These are phyloP conservation scores for Cryptosporidium tyzzeri DNA, from an alignment of 169 alveolate genomes.

Conservation along the genomic window DNA sequence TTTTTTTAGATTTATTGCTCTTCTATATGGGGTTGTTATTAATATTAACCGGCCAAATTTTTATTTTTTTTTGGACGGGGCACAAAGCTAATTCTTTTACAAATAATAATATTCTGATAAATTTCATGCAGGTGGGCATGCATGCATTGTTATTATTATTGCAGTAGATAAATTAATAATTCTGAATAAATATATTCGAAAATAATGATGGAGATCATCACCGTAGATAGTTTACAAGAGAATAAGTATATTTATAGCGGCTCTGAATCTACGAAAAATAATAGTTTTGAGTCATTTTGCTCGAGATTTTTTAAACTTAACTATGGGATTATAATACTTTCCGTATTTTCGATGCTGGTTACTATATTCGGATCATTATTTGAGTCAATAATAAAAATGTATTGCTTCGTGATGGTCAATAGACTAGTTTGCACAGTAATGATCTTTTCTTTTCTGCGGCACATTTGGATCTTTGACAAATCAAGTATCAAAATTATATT, in stretches of 20 bases:
- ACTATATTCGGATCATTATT: not conserved
- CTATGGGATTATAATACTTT: not conserved
- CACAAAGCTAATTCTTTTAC: no score
- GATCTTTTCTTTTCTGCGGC: not conserved
- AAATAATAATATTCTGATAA: no score
- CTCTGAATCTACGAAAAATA: not conserved
- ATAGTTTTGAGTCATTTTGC: not conserved
- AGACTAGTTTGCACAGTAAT: not conserved
- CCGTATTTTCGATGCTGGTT: not conserved
- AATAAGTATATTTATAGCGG: not conserved
- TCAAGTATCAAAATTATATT: not conserved
- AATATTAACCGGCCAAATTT: no score
- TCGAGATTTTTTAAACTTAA: not conserved
- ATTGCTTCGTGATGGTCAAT: not conserved
- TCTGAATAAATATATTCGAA: not conserved
- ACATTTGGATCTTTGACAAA: not conserved
- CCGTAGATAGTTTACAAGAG: not conserved
- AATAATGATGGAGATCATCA: not conserved
- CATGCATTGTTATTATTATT: not conserved
- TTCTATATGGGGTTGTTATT: not conserved
- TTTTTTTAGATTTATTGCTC: not conserved
- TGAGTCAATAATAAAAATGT: not conserved
- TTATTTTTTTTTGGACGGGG: no score
- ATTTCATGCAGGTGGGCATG: not conserved
- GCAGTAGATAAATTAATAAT: not conserved